These are phyloP conservation scores for Trichomonas gallinae DNA, from an alignment of 208 protist genomes.

Conservation along the genomic window DNA sequence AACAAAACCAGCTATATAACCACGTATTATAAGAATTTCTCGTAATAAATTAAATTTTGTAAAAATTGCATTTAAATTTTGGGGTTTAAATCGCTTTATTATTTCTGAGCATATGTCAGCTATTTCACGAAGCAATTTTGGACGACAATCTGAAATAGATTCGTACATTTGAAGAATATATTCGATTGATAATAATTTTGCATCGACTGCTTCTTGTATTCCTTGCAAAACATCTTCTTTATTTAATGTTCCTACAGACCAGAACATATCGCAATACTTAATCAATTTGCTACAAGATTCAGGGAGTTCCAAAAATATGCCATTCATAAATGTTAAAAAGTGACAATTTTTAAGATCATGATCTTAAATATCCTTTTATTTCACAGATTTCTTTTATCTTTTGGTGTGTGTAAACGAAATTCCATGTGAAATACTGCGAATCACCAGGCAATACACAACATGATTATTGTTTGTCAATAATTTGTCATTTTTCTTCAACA, in stretches of 20 bases:
- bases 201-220: not conserved
- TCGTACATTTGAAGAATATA: not conserved
- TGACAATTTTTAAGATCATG: too few relatives aligned
- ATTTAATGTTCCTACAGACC: not conserved
- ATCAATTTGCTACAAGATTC: not conserved
- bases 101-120: not conserved
- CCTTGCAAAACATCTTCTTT: not conserved
- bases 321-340: not conserved
- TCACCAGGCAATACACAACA: too few relatives aligned
- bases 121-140: not conserved
- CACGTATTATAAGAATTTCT: not conserved
- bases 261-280: not conserved
- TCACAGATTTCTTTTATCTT: too few relatives aligned
- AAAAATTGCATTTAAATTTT: not conserved
- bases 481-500: too few relatives aligned
- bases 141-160: not conserved
- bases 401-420: too few relatives aligned
- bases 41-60: not conserved
- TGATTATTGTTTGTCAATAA: too few relatives aligned
- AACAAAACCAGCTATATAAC: not conserved
- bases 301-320: not conserved
- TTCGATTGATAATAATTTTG: not conserved
- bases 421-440: too few relatives aligned
- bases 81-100: not conserved
- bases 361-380: too few relatives aligned